These are phyloP conservation scores for Sphaerulina vaccinii DNA, from an alignment of 2,329 filamentous ascomycete species.

Conservation along the genomic window DNA sequence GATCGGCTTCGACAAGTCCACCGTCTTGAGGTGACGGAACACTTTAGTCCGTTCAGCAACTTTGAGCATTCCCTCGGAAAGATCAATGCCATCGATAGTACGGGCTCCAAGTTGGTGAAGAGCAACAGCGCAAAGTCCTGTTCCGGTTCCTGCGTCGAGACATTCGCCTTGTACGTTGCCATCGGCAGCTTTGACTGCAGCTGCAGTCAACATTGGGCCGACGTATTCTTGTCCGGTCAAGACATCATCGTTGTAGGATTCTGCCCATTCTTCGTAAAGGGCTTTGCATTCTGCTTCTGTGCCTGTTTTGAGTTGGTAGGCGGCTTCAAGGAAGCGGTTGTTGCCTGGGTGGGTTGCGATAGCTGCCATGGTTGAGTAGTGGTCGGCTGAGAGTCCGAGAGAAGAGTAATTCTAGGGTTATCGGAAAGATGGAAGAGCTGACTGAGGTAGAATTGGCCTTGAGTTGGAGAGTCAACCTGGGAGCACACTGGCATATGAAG, in stretches of 20 bases:
- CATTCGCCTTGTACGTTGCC: conserved; percentile 20
- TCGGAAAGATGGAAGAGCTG: background rate
- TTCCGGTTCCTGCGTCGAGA: conserved; percentile 16
- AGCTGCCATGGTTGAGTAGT: conserved; percentile 1
- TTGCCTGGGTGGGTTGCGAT: conserved; percentile 10
- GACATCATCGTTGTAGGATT: conserved; percentile 46
- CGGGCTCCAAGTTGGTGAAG: conserved; percentile 47
- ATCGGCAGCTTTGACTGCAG: conserved; percentile 14
- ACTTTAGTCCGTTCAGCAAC: conserved; percentile 51
- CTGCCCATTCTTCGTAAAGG: conserved; percentile 51
- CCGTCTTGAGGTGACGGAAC: conserved; percentile 48
- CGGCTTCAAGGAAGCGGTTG: conserved; percentile 14
- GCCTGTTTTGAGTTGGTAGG: conserved; percentile 17
- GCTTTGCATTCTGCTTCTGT: conserved; percentile 15
- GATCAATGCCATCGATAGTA: conserved; percentile 54
- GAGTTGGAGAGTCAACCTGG: background rate
- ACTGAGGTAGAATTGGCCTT: background rate
- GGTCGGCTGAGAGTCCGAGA: background rate
- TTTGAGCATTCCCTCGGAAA: conserved; percentile 55
- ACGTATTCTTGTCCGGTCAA: conserved; percentile 41
- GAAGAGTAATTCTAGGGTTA: background rate
- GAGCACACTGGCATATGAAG: background rate
- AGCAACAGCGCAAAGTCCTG: conserved; percentile 48
- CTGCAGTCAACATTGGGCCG: conserved; percentile 35
- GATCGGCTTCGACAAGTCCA: conserved; percentile 50